Evolutionary conservation across 75 land plant genomes (phyloP).

Genomic region (Cunninghamia lanceolata): DNA sequence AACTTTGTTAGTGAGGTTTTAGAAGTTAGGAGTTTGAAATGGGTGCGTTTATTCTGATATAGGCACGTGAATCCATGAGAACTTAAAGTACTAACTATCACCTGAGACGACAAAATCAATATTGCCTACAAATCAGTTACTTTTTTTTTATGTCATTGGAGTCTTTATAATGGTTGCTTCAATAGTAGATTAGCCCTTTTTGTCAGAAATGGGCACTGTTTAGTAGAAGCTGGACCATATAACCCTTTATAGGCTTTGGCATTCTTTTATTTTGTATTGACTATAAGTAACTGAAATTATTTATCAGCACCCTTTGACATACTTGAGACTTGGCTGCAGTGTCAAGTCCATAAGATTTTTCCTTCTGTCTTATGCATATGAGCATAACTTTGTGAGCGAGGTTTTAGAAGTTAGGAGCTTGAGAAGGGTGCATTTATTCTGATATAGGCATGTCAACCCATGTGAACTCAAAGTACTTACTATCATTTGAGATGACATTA

Average conservation of each 20-base stretch:
- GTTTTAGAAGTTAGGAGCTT: background rate
- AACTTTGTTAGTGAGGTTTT: background rate
- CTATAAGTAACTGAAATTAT: background rate
- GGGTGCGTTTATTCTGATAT: background rate
- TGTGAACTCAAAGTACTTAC: background rate
- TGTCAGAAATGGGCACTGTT: background rate
- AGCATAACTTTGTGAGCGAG: background rate
- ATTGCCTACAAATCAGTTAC: background rate
- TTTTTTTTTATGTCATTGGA: background rate
- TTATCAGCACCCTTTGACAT: conserved; percentile 82
- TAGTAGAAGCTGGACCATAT: background rate
- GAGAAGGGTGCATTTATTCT: background rate
- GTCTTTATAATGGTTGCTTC: background rate
- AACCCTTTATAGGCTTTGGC: background rate
- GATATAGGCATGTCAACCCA: background rate
- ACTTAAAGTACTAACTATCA: background rate
- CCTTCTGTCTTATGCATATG: background rate
- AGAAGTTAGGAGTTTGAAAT: background rate
- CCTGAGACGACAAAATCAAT: background rate
- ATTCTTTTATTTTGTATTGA: background rate
- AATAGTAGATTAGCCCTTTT: background rate
- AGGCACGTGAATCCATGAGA: background rate
- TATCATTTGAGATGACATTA: background rate
- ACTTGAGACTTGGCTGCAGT: conserved; percentile 80
- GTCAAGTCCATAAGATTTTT: conserved; percentile 47